A percentile compares a stretch with the other conserved stretches of the same genome.
Evolutionary conservation across 129 eudicot genomes (phyloP).

Genomic region (Tagetes patula): DNA sequence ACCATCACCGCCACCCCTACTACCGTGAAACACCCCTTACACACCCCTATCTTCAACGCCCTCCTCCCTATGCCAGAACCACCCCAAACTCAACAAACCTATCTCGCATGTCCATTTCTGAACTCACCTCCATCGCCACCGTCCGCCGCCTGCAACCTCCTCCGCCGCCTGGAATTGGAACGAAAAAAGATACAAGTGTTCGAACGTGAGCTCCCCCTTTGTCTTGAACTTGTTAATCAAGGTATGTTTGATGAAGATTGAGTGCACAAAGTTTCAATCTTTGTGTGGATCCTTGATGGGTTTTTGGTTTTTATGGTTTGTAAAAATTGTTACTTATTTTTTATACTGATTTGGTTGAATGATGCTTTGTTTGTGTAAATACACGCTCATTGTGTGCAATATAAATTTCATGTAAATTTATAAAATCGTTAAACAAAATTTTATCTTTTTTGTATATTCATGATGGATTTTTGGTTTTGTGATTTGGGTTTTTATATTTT

Average conservation of each 20-base stretch:
- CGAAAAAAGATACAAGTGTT: constrained; percentile 73
- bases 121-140: too few relatives aligned
- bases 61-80: too few relatives aligned
- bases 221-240: constrained; percentile 81
- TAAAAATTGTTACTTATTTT: too few relatives aligned
- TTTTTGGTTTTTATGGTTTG: neutral
- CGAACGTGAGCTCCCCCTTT: constrained; percentile 85
- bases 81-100: too few relatives aligned
- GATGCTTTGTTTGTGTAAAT: neutral
- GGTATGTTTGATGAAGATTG: constrained; percentile 34
- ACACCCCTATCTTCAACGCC: too few relatives aligned
- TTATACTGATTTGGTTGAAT: too few relatives aligned
- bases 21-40: too few relatives aligned
- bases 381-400: neutral
- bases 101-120: too few relatives aligned
- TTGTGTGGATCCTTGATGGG: constrained; percentile 10
- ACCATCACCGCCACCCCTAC: too few relatives aligned
- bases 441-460: too few relatives aligned
- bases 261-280: neutral
- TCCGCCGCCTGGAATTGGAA: constrained; percentile 50
- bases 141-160: too few relatives aligned
- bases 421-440: neutral
- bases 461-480: constrained; percentile 2
- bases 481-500: neutral
- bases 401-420: too few relatives aligned